These are phyloP conservation scores for Fistulinella prunicolor DNA, from an alignment of 768 basidiomycete species.

Conservation along the genomic window DNA sequence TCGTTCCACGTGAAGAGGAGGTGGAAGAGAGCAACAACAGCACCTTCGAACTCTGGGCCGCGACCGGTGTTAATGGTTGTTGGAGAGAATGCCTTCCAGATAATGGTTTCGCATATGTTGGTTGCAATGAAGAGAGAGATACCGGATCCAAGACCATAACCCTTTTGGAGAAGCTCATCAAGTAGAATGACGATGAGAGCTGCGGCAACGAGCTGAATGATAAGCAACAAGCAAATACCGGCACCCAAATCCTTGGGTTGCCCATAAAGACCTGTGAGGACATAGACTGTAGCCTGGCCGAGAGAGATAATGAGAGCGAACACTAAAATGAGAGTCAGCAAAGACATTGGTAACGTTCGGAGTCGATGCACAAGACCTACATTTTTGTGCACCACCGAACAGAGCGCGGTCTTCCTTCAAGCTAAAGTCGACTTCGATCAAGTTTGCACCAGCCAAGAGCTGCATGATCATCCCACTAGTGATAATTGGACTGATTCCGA, in stretches of 20 bases:
- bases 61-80: conserved; percentile 98
- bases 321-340: conserved; percentile 47
- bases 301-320: conserved; percentile 96
- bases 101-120: conserved; percentile 99
- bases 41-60: conserved; percentile 97
- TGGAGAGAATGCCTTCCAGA: conserved; percentile 99
- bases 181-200: conserved; percentile 97
- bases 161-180: conserved; percentile 98
- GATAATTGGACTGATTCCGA: conserved; percentile 96
- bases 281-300: conserved; percentile 96
- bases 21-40: conserved; percentile 94
- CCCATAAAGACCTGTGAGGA: conserved; percentile 94
- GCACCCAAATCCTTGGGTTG: conserved; percentile 91
- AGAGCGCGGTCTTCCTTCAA: conserved; percentile 96
- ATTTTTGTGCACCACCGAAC: conserved; percentile 95
- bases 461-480: conserved; percentile 99
- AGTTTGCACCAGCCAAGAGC: conserved; percentile 93
- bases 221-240: conserved; percentile 93
- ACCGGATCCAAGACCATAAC: conserved; percentile 97
- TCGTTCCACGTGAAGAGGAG: conserved; percentile 98
- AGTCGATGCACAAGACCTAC: conserved; percentile 50
- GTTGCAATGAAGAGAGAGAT: conserved; percentile 99
- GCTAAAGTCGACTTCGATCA: conserved; percentile 96
- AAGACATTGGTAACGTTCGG: not conserved
- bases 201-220: conserved; percentile 93